Evolutionary conservation across 768 basidiomycete species (phyloP), one percentile per base, ranked within the genome.

Genomic region (Mycena amicta): DNA sequence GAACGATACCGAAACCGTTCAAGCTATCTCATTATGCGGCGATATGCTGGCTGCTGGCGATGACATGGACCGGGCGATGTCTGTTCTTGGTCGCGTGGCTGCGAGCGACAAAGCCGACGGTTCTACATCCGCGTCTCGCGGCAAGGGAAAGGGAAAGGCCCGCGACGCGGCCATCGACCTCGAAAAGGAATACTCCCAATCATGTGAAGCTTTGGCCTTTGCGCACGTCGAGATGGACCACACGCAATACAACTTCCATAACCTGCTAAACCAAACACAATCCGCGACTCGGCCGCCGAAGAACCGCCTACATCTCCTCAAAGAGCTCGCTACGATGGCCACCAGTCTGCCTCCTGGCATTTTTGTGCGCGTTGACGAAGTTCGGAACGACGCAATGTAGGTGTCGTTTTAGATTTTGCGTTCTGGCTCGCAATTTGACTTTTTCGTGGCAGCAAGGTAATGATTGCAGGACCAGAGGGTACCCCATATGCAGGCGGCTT

Each of bases 381-480:
- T 80, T 28, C 74, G 84, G 49, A 82, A 83, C 66, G 83, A 85
- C 63, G 80, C 74, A 1, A 76, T 84, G 83, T 83, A 64, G 58
- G 82, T 63, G 57, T 27, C 43, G 22, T 56, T 59, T 28, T 53
- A 30, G 49, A n/a, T 50, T 31, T 47, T 12, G 51, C 30, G 22
- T 46, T 28, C 28, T n/a, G 27, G 53, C 16, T 46, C 50, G 50
- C 57, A n/a, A n/a, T n/a, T 53, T 66, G 55, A 58, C 45, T 50
- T 57, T 39, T 33, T 37, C 53, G 50, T 50, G 50, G 43, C 63
- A 83, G 80, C 12, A 83, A 83, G 62, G 72, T 82, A 33, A 78
- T 85, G 77, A 84, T 85, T 53, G 83, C 83, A 25, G 83, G 84
- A 1, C 83, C 84, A 4, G 79, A 80, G 53, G 79, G 74, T 29